Percentiles rank a stretch among this genome's conserved stretches.
Conservation (phyloP, 805 yeast species). For the Metschnikowia gelsemii region DNA sequence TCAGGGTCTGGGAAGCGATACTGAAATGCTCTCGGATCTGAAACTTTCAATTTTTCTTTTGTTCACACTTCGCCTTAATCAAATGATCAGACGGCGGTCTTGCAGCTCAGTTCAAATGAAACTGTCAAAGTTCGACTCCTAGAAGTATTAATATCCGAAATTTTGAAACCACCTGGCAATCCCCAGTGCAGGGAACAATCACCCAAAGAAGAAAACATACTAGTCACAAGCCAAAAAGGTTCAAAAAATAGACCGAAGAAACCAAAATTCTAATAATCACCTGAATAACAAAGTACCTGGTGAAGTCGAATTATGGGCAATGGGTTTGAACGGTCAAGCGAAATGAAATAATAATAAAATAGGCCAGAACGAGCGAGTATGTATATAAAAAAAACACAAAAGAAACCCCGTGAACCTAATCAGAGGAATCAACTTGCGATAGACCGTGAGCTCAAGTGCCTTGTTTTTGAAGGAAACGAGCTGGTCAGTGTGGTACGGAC, state of each 20-base stretch:
- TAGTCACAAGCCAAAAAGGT: background rate
- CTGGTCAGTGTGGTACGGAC: conserved; percentile 10
- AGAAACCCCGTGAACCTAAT: conserved; percentile 23
- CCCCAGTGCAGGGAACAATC: no score
- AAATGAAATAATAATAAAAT: background rate
- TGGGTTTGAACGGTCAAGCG: background rate
- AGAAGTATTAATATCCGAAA: conserved; percentile 8
- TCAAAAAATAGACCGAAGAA: no score
- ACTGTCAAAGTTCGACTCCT: conserved; percentile 1
- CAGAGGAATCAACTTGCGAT: conserved; percentile 16
- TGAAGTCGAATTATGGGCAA: conserved; percentile 1
- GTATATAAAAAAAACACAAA: conserved; percentile 8
- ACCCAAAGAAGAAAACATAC: conserved; percentile 7
- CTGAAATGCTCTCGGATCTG: conserved; percentile 21
- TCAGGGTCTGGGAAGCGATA: conserved; percentile 19
- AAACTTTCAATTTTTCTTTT: background rate
- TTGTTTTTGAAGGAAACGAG: conserved; percentile 3
- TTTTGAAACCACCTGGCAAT: no score
- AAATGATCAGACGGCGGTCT: no score
- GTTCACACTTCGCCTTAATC: no score
- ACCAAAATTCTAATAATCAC: no score
- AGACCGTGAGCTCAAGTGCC: conserved; percentile 10
- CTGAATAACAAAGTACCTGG: conserved; percentile 2
- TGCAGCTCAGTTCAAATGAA: no score
- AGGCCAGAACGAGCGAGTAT: conserved; percentile 10